A percentile compares a stretch with the other conserved stretches of the same genome.
Conservation (phyloP, 768 basidiomycete species). For the Hypholoma fasciculare region DNA sequence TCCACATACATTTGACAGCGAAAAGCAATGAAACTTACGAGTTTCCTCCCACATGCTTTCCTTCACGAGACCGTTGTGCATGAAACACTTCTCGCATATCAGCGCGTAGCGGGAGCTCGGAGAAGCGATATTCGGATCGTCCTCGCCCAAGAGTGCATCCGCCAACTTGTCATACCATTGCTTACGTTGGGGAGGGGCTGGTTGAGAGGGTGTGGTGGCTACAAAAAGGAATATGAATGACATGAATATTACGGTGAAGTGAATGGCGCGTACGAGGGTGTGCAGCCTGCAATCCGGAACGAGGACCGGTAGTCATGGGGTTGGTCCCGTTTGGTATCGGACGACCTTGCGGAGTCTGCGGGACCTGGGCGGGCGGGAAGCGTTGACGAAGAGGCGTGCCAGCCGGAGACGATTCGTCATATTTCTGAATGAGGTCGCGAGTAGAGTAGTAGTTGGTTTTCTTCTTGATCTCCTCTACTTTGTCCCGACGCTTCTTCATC, state of each 20-base stretch:
- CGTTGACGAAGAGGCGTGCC: conserved; percentile 46
- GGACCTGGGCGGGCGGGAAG: conserved; percentile 27
- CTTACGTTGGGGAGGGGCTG: conserved; percentile 55
- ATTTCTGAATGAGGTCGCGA: conserved; percentile 84
- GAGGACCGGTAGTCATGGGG: conserved; percentile 23
- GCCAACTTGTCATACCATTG: conserved; percentile 89
- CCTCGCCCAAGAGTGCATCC: conserved; percentile 83
- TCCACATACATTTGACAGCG: not conserved
- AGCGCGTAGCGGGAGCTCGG: conserved; percentile 70
- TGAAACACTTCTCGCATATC: conserved; percentile 85
- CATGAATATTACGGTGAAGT: not conserved
- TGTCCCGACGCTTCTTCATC: conserved; percentile 76
- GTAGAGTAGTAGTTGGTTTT: conserved; percentile 96
- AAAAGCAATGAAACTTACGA: conserved; percentile 52
- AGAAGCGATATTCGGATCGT: conserved; percentile 46
- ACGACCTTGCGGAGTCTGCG: conserved; percentile 32
- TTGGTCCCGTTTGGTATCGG: conserved; percentile 19
- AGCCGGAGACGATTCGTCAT: conserved; percentile 61
- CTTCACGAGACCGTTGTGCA: conserved; percentile 86
- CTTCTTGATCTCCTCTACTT: conserved; percentile 96
- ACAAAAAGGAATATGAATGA: conserved; percentile 7
- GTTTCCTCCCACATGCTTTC: conserved; percentile 80
- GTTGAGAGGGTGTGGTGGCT: conserved; percentile 29
- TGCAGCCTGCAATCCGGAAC: conserved; percentile 24
- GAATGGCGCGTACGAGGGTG: conserved; percentile 24